phyloP scores from a whole-genome alignment of 2,329 filamentous ascomycete species.

The Bipolaris gigantea region DNA sequence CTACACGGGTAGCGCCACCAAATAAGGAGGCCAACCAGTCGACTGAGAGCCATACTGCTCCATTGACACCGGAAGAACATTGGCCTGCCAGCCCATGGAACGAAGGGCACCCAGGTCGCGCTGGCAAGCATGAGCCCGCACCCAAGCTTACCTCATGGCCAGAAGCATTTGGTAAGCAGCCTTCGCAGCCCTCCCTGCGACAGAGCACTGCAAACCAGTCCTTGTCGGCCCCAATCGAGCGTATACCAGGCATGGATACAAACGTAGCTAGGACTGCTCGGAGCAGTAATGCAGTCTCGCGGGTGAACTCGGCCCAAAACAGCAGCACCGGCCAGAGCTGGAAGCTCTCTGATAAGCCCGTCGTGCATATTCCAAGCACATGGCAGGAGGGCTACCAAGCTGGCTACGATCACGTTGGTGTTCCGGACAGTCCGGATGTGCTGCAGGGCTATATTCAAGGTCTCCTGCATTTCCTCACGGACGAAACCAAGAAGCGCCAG shows the following conservation, averaged over 20 bases:
- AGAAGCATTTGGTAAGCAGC: conserved; percentile 34
- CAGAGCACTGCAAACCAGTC: conserved; percentile 13
- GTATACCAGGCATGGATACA: conserved; percentile 4
- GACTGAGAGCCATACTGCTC: conserved; percentile 22
- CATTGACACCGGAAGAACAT: conserved; percentile 42
- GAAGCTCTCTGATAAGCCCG: conserved; percentile 24
- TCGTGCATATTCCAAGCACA: conserved; percentile 33
- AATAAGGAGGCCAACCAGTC: conserved; percentile 15
- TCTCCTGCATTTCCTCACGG: conserved; percentile 33
- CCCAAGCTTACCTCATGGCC: conserved; percentile 37
- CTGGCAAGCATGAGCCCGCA: conserved; percentile 23
- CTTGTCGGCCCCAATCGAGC: conserved; percentile 8
- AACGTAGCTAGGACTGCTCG: conserved; percentile 13
- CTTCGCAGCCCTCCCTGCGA: conserved; percentile 22
- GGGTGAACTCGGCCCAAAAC: conserved; percentile 20
- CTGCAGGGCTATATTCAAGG: conserved; percentile 41
- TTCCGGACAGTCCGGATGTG: conserved; percentile 38
- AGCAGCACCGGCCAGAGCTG: conserved; percentile 28
- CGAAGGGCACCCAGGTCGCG: conserved; percentile 25
- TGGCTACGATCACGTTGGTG: conserved; percentile 40
- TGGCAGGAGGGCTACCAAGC: conserved; percentile 46
- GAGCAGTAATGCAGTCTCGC: conserved; percentile 15
- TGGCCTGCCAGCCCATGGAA: conserved; percentile 45
- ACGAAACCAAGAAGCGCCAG: conserved; percentile 28
- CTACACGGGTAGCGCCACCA: conserved; percentile 37